A percentile compares a stretch with the other conserved stretches of the same genome.
Conservation (phyloP, 768 basidiomycete genomes). For the Lyophyllum shimeji region DNA sequence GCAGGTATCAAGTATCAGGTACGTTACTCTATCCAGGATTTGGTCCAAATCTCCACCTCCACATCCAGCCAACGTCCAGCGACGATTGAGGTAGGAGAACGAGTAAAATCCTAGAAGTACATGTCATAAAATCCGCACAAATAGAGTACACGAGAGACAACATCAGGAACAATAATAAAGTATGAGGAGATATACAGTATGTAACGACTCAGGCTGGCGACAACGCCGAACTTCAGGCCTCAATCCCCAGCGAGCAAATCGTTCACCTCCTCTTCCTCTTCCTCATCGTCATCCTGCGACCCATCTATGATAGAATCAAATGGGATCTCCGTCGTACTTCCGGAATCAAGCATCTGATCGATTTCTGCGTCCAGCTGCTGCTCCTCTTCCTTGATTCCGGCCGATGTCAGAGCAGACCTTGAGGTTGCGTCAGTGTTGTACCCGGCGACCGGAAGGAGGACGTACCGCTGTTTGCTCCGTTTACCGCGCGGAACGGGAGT, state of each 20-base stretch:
- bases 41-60: no score
- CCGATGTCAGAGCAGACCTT: conserved; percentile 10
- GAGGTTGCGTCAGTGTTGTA: conserved; percentile 9
- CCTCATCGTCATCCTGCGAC: conserved; percentile 51
- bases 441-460: conserved; percentile 1
- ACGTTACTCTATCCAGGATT: no score
- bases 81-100: no score
- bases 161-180: no score
- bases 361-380: conserved; percentile 39
- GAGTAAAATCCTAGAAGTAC: not conserved
- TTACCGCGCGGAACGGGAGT: conserved; percentile 17
- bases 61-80: no score
- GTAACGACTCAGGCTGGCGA: not conserved
- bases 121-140: not conserved
- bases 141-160: not conserved
- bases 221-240: not conserved
- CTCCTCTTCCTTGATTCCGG: conserved; percentile 36
- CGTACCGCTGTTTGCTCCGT: conserved; percentile 16
- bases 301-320: conserved; percentile 56
- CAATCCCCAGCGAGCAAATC: conserved; percentile 37
- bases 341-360: conserved; percentile 36
- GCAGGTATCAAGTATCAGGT: no score
- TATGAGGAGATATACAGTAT: not conserved
- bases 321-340: conserved; percentile 19
- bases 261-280: conserved; percentile 56